phyloP scores from a whole-genome alignment of 768 basidiomycete species.

The Psilocybe sp. region DNA sequence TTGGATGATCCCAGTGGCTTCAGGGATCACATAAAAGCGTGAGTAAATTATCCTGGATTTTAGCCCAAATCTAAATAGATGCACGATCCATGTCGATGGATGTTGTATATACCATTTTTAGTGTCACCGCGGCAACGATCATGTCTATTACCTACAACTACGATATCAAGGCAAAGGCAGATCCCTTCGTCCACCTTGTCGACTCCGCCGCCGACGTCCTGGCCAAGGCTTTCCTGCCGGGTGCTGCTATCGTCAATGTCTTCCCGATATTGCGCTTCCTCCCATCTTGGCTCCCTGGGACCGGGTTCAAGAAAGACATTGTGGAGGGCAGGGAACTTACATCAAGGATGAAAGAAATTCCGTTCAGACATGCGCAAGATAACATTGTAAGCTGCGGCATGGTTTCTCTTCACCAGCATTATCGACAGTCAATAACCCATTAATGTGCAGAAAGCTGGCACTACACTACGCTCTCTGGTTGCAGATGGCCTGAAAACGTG shows the following conservation, averaged over 20 bases:
- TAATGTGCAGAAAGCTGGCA: no score
- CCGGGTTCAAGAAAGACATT: conserved; percentile 1
- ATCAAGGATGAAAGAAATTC: not conserved
- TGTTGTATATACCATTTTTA: not conserved
- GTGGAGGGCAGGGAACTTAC: no score
- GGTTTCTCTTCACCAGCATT: no score
- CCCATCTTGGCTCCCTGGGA: conserved; percentile 8
- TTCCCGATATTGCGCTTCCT: conserved; percentile 6
- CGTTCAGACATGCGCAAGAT: not conserved
- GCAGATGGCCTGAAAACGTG: no score
- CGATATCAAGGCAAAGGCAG: conserved; percentile 2
- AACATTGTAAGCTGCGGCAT: not conserved
- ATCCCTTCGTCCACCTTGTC: conserved; percentile 6
- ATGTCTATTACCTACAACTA: conserved; percentile 3
- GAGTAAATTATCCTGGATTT: not conserved
- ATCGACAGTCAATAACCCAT: no score
- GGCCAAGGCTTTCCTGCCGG: not conserved
- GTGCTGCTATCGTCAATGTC: not conserved
- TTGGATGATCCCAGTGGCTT: conserved; percentile 2
- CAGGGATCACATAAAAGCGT: conserved; percentile 6
- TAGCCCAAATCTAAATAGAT: not conserved
- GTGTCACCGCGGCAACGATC: conserved; percentile 2
- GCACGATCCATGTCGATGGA: not conserved
- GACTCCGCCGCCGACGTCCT: not conserved
- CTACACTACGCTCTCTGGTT: no score